These are phyloP conservation scores for Bondarzewia mesenterica DNA, from an alignment of 1,284 basidiomycete species.

Conservation along the genomic window DNA sequence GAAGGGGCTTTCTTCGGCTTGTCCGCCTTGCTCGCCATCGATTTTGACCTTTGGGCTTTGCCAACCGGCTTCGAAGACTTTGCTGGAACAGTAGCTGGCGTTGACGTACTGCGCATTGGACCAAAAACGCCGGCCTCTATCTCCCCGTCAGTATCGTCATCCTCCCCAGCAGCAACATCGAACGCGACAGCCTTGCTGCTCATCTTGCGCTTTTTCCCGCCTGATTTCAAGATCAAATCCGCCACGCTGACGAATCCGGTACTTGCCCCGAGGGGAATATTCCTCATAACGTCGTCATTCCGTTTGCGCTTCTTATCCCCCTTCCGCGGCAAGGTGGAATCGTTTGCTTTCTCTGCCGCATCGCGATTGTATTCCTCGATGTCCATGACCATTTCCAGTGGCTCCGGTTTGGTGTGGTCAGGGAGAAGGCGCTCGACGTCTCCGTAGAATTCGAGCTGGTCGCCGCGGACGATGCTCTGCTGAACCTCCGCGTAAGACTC, in stretches of 20 bases:
- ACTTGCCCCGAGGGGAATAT: slow-evolving; percentile 57
- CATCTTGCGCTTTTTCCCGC: slow-evolving; percentile 32
- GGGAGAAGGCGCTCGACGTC: slow-evolving; percentile 89
- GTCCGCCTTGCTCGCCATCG: not conserved
- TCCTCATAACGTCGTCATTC: slow-evolving; percentile 54
- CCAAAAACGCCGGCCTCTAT: slow-evolving; percentile 40
- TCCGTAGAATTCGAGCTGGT: slow-evolving; percentile 84
- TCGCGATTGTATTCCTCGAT: slow-evolving; percentile 65
- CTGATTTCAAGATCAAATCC: slow-evolving; percentile 45
- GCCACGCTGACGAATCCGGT: slow-evolving; percentile 58
- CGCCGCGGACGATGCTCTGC: slow-evolving; percentile 79
- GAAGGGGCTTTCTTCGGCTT: slow-evolving; percentile 4
- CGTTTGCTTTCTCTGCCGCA: slow-evolving; percentile 27
- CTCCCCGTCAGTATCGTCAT: slow-evolving; percentile 55
- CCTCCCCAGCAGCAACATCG: slow-evolving; percentile 36
- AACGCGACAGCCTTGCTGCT: slow-evolving; percentile 18
- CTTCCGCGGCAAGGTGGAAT: slow-evolving; percentile 18
- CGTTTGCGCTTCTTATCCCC: slow-evolving; percentile 59
- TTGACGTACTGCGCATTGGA: slow-evolving; percentile 43
- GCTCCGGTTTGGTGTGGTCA: slow-evolving; percentile 65
- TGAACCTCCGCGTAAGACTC: slow-evolving; percentile 87
- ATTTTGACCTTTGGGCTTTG: slow-evolving; percentile 5
- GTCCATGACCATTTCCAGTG: slow-evolving; percentile 77
- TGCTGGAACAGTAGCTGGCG: slow-evolving; percentile 20
- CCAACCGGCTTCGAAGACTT: slow-evolving; percentile 13